Percentiles rank a stretch among this genome's conserved stretches.
phyloP scores from a whole-genome alignment of 2,329 filamentous ascomycete species.

The Fusarium palustre region DNA sequence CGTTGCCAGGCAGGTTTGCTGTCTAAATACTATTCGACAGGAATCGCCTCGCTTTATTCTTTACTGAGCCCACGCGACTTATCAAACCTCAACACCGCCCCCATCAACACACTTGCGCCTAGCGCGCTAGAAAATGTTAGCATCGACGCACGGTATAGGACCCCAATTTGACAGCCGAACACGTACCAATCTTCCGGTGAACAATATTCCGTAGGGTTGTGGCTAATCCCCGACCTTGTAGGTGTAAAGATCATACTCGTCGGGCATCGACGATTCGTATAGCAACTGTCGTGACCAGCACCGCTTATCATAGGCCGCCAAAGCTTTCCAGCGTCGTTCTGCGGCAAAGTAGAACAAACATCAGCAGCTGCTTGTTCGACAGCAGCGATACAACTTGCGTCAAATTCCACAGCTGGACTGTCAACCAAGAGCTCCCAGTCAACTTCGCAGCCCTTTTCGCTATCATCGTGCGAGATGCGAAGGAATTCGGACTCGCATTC shows the following conservation, averaged over 20 bases:
- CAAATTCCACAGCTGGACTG: slow-evolving; percentile 7
- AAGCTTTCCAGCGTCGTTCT: background rate
- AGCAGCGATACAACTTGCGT: background rate
- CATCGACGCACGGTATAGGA: accelerated
- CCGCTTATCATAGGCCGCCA: slow-evolving; percentile 16
- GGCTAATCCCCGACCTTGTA: slow-evolving; percentile 11
- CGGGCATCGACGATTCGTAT: slow-evolving; percentile 12
- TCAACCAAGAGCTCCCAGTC: slow-evolving; percentile 1
- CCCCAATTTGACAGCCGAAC: accelerated
- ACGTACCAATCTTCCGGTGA: slow-evolving; percentile 17
- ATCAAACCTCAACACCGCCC: slow-evolving; percentile 9
- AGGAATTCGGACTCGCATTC: background rate
- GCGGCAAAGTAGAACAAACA: background rate
- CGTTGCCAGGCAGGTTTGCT: no score
- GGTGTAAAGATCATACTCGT: slow-evolving; percentile 26
- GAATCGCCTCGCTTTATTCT: background rate
- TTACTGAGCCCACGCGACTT: background rate
- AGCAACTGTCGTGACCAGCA: slow-evolving; percentile 17
- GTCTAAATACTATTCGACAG: background rate
- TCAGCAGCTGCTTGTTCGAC: slow-evolving; percentile 12
- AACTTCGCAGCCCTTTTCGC: slow-evolving; percentile 2
- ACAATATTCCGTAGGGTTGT: slow-evolving; percentile 9
- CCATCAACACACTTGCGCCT: slow-evolving; percentile 6
- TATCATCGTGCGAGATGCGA: background rate
- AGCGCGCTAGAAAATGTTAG: background rate